Percentiles rank a stretch among this genome's conserved stretches.
phyloP scores from a whole-genome alignment of 2,329 filamentous ascomycete genomes.

The Fusarium citri region DNA sequence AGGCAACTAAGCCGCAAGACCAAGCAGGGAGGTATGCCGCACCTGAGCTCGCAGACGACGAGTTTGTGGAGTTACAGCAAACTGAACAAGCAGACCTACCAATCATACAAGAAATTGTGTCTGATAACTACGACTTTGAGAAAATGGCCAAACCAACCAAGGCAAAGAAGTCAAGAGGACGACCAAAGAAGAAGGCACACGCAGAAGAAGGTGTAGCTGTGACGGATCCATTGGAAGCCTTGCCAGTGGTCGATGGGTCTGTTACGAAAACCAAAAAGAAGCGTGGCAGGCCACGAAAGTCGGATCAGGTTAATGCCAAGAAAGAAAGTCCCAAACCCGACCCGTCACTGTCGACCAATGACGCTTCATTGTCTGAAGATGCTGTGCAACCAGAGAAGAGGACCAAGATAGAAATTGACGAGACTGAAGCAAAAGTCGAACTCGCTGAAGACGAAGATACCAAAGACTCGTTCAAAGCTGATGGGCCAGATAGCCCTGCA shows the following conservation, averaged over 20 bases:
- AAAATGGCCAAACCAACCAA: slow-evolving; percentile 31
- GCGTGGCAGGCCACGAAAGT: slow-evolving; percentile 58
- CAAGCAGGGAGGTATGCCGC: slow-evolving; percentile 5
- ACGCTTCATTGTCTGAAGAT: slow-evolving; percentile 16
- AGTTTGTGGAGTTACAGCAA: background rate
- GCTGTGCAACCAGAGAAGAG: slow-evolving; percentile 13
- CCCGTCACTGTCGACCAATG: background rate
- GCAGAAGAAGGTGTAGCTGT: slow-evolving; percentile 18
- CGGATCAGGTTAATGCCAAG: slow-evolving; percentile 35
- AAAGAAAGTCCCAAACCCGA: slow-evolving; percentile 17
- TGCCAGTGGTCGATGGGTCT: slow-evolving; percentile 15
- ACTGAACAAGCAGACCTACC: slow-evolving; percentile 3
- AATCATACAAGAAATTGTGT: background rate
- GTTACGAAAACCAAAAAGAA: slow-evolving; percentile 49
- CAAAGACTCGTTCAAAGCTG: background rate
- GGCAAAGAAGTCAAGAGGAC: slow-evolving; percentile 48
- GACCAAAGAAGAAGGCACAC: slow-evolving; percentile 48
- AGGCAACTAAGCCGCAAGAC: slow-evolving; percentile 12
- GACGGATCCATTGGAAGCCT: slow-evolving; percentile 12
- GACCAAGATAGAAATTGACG: background rate
- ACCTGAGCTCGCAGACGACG: background rate
- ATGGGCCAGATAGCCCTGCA: slow-evolving; percentile 1
- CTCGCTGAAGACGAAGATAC: background rate
- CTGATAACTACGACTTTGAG: slow-evolving; percentile 28
- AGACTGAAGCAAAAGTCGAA: slow-evolving; percentile 10